Percentiles rank a stretch among this genome's conserved stretches.
Conservation (phyloP, 192 early-diverging fungal genomes). For the Backusella parvicylindrica region DNA sequence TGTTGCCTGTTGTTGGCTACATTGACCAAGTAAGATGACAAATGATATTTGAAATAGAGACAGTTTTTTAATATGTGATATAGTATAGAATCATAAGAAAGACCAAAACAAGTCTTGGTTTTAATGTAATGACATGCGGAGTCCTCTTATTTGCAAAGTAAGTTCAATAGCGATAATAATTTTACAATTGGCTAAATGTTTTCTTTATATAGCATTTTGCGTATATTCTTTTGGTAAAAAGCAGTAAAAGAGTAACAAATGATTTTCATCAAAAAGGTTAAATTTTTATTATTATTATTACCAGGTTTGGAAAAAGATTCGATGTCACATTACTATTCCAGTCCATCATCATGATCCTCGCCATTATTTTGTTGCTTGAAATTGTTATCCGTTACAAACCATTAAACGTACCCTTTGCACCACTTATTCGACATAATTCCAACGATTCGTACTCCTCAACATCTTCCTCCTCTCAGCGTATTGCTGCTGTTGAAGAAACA, state of each 20-base stretch:
- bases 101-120: slow-evolving; percentile 49
- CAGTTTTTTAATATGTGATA: neutral
- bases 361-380: slow-evolving; percentile 49
- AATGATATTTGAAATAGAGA: neutral
- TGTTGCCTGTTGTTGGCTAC: slow-evolving; percentile 57
- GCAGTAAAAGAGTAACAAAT: neutral
- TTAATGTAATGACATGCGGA: slow-evolving; percentile 51
- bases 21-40: slow-evolving; percentile 39
- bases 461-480: slow-evolving; percentile 1
- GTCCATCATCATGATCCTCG: slow-evolving; percentile 53
- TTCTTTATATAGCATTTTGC: slow-evolving; percentile 31
- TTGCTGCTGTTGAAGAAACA: neutral
- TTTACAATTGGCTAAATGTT: neutral
- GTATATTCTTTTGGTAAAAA: slow-evolving; percentile 42
- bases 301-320: slow-evolving; percentile 44
- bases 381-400: slow-evolving; percentile 42
- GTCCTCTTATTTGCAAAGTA: slow-evolving; percentile 53
- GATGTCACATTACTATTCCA: slow-evolving; percentile 49
- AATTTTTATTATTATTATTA: too few species aligned
- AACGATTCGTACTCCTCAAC: neutral
- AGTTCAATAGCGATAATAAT: neutral
- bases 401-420: neutral
- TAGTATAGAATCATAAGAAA: slow-evolving; percentile 45
- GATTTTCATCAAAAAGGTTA: too few species aligned
- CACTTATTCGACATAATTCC: neutral